Conservation (phyloP, 257 asterid genomes). For the Voacanga thouarsii region DNA sequence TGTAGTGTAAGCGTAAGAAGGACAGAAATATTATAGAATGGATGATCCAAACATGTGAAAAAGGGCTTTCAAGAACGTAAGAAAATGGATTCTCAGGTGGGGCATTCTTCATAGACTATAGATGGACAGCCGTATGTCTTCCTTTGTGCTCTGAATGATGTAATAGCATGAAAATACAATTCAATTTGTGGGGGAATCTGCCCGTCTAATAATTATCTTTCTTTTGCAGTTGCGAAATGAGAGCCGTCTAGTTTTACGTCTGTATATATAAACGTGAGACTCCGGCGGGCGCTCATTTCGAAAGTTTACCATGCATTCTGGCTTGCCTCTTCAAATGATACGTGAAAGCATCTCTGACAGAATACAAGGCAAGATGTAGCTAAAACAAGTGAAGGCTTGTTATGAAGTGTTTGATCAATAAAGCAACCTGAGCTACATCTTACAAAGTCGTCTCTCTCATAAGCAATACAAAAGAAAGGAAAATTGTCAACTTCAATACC, state of each 20-base stretch:
- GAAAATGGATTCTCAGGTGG: no score
- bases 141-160: no score
- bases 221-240: background rate
- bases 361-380: background rate
- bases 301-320: background rate
- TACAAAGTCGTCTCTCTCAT: constrained; percentile 16
- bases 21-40: background rate
- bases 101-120: no score
- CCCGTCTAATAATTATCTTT: background rate
- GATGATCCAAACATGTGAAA: no score
- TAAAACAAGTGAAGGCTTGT: background rate
- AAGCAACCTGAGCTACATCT: background rate
- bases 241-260: background rate
- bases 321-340: background rate
- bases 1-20: background rate
- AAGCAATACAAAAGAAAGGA: constrained; percentile 35
- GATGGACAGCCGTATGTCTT: no score
- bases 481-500: constrained; percentile 24
- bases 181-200: background rate
- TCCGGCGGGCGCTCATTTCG: background rate
- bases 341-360: background rate
- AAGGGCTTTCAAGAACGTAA: no score
- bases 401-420: background rate
- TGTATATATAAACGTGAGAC: background rate
- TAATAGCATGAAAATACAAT: background rate